A percentile compares a stretch with the other conserved stretches of the same genome.
phyloP scores from a whole-genome alignment of 1,284 basidiomycete genomes.

The Bjerkandera adusta region DNA sequence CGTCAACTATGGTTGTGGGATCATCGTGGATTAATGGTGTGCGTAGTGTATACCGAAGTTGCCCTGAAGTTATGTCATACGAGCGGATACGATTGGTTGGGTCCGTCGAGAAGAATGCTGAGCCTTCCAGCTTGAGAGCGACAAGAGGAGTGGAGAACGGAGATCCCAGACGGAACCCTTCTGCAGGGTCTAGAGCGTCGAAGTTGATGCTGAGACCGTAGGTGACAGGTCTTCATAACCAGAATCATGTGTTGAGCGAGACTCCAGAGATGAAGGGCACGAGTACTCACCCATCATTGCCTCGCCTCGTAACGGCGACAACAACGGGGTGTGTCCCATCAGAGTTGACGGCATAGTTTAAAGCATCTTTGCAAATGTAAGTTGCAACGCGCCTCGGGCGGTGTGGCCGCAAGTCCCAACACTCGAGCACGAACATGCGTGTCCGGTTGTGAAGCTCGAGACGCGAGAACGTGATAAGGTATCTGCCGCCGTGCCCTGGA shows the following conservation, averaged over 20 bases:
- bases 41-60: conserved; percentile 18
- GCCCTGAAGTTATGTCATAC: conserved; percentile 20
- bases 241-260: neutral
- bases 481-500: conserved; percentile 35
- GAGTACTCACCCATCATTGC: too few relatives aligned
- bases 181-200: neutral
- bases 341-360: conserved; percentile 21
- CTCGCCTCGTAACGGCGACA: too few relatives aligned
- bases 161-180: conserved; percentile 15
- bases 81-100: conserved; percentile 20
- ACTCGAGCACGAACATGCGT: conserved; percentile 41
- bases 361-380: conserved; percentile 15
- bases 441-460: conserved; percentile 21
- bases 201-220: conserved; percentile 19
- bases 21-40: conserved; percentile 22
- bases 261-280: neutral
- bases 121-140: conserved; percentile 22
- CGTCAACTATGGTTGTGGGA: conserved; percentile 21
- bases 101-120: conserved; percentile 21
- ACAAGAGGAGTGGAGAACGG: conserved; percentile 21
- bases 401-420: conserved; percentile 43
- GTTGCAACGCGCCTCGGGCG: conserved; percentile 16
- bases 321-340: conserved; percentile 10
- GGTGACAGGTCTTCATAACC: neutral
- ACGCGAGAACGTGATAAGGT: conserved; percentile 43